Percentiles rank a stretch among this genome's conserved stretches.
phyloP scores from a whole-genome alignment of 139 green algal genomes.

The Trebouxia sp. region DNA sequence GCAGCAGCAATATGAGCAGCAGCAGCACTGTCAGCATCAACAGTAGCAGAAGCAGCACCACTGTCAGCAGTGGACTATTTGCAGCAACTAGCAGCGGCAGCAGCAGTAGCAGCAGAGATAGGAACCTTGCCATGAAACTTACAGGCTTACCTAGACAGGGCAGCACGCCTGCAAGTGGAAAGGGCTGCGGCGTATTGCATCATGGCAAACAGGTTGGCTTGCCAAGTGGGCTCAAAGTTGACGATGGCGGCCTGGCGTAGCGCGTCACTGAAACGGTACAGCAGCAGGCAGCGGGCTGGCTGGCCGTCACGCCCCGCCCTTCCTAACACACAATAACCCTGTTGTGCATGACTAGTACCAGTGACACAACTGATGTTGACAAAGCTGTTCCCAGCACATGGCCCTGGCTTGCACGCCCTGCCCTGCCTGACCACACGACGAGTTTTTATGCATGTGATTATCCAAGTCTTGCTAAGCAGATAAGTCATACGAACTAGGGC shows the following conservation, averaged over 20 bases:
- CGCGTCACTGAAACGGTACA: slow-evolving; percentile 67
- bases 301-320: slow-evolving; percentile 50
- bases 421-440: background rate
- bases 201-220: slow-evolving; percentile 54
- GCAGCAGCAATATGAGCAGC: too few relatives aligned
- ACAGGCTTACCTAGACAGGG: slow-evolving; percentile 42
- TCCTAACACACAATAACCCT: background rate
- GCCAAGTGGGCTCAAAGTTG: slow-evolving; percentile 65
- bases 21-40: too few relatives aligned
- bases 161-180: slow-evolving; percentile 49
- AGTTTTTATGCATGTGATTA: too few relatives aligned
- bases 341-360: background rate
- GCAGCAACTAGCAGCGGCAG: too few relatives aligned
- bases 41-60: too few relatives aligned
- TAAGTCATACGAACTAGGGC: too few relatives aligned
- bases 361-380: too few relatives aligned
- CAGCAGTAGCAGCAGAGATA: too few relatives aligned
- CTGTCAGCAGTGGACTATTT: too few relatives aligned
- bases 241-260: slow-evolving; percentile 67
- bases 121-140: background rate
- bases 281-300: slow-evolving; percentile 66
- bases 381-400: too few relatives aligned
- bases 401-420: slow-evolving; percentile 53
- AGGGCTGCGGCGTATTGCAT: slow-evolving; percentile 50
- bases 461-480: too few relatives aligned